Evolutionary conservation across 1,284 basidiomycete species (phyloP).

Genomic region (Ustilago curta): DNA sequence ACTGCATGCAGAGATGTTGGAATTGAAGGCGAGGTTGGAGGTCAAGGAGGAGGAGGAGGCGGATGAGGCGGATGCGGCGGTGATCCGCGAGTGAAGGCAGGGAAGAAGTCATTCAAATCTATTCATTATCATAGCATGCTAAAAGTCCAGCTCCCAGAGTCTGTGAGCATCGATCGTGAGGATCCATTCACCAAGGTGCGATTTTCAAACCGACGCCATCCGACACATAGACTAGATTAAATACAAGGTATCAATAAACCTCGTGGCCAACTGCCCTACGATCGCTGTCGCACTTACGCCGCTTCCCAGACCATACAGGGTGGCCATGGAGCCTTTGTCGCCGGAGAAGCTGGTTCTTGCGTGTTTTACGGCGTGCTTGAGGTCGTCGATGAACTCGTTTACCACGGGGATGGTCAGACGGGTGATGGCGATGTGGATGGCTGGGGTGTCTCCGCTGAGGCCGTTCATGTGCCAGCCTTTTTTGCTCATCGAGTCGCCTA

Average conservation of each 20-base stretch:
- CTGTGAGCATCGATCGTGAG: no score
- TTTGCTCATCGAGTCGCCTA: slow-evolving; percentile 88
- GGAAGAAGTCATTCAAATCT: no score
- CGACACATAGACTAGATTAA: slow-evolving; percentile 15
- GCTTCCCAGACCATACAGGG: slow-evolving; percentile 78
- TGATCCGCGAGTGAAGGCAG: background rate
- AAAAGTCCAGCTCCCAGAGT: no score
- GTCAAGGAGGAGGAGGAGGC: background rate
- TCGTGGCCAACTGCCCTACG: slow-evolving; percentile 82
- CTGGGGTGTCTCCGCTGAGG: slow-evolving; percentile 78
- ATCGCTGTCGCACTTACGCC: slow-evolving; percentile 89
- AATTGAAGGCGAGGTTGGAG: slow-evolving; percentile 29
- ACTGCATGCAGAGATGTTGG: slow-evolving; percentile 16
- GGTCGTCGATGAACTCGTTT: slow-evolving; percentile 82
- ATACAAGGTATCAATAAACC: slow-evolving; percentile 68
- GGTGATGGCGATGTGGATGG: slow-evolving; percentile 93
- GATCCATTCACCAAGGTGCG: no score
- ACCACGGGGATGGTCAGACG: slow-evolving; percentile 81
- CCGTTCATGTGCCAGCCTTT: slow-evolving; percentile 86
- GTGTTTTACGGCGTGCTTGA: slow-evolving; percentile 77
- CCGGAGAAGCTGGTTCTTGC: slow-evolving; percentile 20
- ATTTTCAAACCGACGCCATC: no score
- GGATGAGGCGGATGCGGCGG: background rate
- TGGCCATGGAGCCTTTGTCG: slow-evolving; percentile 61
- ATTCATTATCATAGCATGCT: no score